Base-by-base conservation (phyloP, 306 rosid species). In the Quercus variabilis region DNA sequence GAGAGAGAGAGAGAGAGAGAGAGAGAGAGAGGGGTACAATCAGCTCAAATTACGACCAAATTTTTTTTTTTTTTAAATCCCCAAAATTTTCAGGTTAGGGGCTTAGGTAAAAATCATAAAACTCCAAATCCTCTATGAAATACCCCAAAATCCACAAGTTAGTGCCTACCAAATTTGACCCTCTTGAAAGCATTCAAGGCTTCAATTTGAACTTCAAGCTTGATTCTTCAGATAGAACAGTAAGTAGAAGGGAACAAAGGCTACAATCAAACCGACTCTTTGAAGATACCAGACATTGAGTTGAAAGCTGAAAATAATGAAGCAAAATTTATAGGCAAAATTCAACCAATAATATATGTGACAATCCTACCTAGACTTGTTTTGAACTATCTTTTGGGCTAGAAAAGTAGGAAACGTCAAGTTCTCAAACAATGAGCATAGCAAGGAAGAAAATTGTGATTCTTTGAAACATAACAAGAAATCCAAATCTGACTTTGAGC, bases 141-240 rank as follows among this genome's bases (percentile, higher is more conserved):
- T 33, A 33, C 38, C 38, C 38, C 38, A 33, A 33, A 93, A 78
- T 87, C 83, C 35, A 84, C 74, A 75, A 93, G 82, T 9, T 33
- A 33, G 38, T 33, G 38, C 38, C 6, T 33, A 5, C 7, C 38
- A 33, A 33, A 33, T 33, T 33, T 7, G 6, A 5, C 38, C 38
- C 38, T 86, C 64, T 91, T 93, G 87, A 91, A 90, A 59, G 89
- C 89, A 72, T 86, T 88, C 87, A 93, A 77, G 55, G 94, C 91
- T 78, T 91, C 92, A 74, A 86, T 33, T 59, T 93, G 93, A 82
- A 82, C 77, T 55, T 88, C 79, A 79, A 63, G 76, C 71, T 60
- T 62, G 92, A 64, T 76, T 88, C 85, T 71, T 80, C 87, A 58
- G 74, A 55, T 38, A 83, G 71, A 83, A 73, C 75, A 14, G 59